Conservation (phyloP, 2,329 filamentous ascomycete species). For the Didymella exigua region DNA sequence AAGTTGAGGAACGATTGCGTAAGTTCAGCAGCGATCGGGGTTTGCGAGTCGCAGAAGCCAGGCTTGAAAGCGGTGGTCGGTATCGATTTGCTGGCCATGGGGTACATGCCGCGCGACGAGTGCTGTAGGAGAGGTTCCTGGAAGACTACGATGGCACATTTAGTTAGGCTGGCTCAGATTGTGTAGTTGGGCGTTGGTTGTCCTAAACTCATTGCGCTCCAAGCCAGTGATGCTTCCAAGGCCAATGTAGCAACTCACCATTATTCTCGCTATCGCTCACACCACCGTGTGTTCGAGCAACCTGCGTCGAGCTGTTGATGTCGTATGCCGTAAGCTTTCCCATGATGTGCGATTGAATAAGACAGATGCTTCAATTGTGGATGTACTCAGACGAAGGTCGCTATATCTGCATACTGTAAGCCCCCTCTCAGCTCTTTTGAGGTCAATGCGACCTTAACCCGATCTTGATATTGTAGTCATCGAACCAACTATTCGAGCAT, state of each 20-base stretch:
- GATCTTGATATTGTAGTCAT: slow-evolving; percentile 11
- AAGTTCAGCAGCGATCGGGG: slow-evolving; percentile 18
- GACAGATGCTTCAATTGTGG: neutral
- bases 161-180: neutral
- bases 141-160: slow-evolving; percentile 7
- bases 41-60: slow-evolving; percentile 20
- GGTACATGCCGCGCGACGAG: slow-evolving; percentile 19
- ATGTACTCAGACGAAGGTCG: no score
- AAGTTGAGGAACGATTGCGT: slow-evolving; percentile 22
- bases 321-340: slow-evolving; percentile 15
- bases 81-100: slow-evolving; percentile 21
- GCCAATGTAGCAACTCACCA: neutral
- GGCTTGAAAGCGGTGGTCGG: slow-evolving; percentile 14
- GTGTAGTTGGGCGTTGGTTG: no score
- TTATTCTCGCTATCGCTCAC: slow-evolving; percentile 13
- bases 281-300: slow-evolving; percentile 12
- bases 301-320: slow-evolving; percentile 8
- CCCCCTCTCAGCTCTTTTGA: neutral
- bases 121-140: slow-evolving; percentile 19
- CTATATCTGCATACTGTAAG: neutral
- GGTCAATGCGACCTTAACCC: neutral
- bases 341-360: neutral
- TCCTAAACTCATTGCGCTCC: no score
- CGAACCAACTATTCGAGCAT: slow-evolving; percentile 3
- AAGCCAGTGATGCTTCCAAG: no score